phyloP scores from a whole-genome alignment of 768 basidiomycete species.

The Terana coerulea region DNA sequence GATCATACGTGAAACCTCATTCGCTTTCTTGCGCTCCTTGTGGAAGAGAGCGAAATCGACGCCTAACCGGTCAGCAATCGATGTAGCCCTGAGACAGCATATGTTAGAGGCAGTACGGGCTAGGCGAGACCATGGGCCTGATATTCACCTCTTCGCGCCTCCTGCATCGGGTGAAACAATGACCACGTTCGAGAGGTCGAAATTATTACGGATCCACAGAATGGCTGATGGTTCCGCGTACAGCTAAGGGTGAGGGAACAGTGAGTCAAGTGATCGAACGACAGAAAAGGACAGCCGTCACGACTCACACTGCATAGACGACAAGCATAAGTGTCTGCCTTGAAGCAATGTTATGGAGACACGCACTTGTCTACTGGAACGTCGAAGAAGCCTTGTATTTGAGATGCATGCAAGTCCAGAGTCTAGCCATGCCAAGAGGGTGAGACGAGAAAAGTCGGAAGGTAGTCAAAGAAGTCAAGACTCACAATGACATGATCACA shows the following conservation, averaged over 20 bases:
- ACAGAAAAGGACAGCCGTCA: neutral
- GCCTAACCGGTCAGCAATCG: slow-evolving; percentile 92
- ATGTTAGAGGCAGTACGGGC: neutral
- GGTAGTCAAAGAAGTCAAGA: slow-evolving; percentile 14
- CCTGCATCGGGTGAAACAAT: slow-evolving; percentile 99
- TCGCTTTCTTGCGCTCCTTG: slow-evolving; percentile 97
- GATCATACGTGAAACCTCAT: slow-evolving; percentile 92
- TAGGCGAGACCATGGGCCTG: neutral
- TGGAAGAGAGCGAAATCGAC: slow-evolving; percentile 99
- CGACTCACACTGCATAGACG: neutral
- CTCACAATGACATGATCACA: slow-evolving; percentile 97
- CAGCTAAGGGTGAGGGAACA: slow-evolving; percentile 50
- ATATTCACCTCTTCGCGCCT: slow-evolving; percentile 86
- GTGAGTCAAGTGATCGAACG: slow-evolving; percentile 8
- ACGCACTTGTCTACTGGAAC: slow-evolving; percentile 99
- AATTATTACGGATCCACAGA: slow-evolving; percentile 90
- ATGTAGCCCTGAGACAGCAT: slow-evolving; percentile 69
- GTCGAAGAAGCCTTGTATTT: slow-evolving; percentile 99
- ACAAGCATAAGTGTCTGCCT: slow-evolving; percentile 6
- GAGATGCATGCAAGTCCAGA: slow-evolving; percentile 98
- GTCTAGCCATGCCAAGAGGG: slow-evolving; percentile 48
- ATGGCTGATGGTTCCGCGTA: slow-evolving; percentile 96
- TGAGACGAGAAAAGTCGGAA: slow-evolving; percentile 2
- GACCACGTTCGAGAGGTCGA: slow-evolving; percentile 79
- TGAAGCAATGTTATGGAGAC: slow-evolving; percentile 10